Evolutionary conservation across 768 basidiomycete species (phyloP), one percentile per base, ranked within the genome.

Genomic region (Tricholoma bakamatsutake): DNA sequence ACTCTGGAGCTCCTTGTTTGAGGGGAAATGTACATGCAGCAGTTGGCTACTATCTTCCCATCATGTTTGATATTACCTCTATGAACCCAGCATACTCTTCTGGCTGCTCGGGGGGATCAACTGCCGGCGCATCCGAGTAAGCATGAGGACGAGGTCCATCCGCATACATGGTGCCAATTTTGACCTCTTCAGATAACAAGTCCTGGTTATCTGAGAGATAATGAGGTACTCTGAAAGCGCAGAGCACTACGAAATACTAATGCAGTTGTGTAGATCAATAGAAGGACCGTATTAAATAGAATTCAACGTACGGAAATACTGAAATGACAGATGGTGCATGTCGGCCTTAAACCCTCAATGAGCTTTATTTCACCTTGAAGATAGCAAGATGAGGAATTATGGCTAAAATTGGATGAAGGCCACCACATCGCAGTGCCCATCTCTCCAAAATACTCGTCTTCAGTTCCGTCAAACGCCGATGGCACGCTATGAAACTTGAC

Each of bases 361-460:
- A 82, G 67, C 27, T 69, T 71, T 40, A 82, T 79, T 63, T 82
- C 80, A 5, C 81, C 81, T 60, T 81, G 77, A 18, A 81, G 67
- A 55, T 74, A 68, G 18, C 80, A 76, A 18, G 66, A 66, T 28
- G 67, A 66, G 2, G 70, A 53, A 35, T 67, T 65, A 50, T 61
- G 68, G 4, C 63, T 54, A 30, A 61, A 59, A 13, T 70, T 69
- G 10, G 66, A 57, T 4, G 74, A 72, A 5, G 76, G 73, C 80
- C 81, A 81, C 77, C 77, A 80, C 4, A 70, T 69, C 30, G 79
- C 80, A 17, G 67, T 62, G 9, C 71, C 71, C 56, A 78, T 67
- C 48, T 78, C 76, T 50, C 76, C 76, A 21, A 74, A 69, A 13
- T 64, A 66, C 53, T 80, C 79, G 40, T 73, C 74, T 35, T 64